Evolutionary conservation across 495 filamentous ascomycete species (phyloP).

Genomic region (Xylaria palmicola): DNA sequence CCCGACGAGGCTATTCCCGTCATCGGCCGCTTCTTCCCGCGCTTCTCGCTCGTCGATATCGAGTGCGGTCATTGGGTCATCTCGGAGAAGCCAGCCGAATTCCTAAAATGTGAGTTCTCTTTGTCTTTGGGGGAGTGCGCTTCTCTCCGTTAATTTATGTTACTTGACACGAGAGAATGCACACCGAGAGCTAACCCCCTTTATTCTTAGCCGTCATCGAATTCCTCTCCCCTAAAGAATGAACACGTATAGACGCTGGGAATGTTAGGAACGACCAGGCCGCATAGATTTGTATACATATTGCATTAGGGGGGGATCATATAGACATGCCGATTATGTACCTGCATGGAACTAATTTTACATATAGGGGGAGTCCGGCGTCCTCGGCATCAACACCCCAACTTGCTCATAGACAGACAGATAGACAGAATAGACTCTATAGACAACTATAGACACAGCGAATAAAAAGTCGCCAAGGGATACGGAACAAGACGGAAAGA

Average conservation of each 20-base stretch:
- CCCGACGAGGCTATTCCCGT: slow-evolving; percentile 83
- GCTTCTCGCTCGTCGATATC: slow-evolving; percentile 75
- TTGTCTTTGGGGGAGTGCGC: background rate
- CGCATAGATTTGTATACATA: slow-evolving; percentile 8
- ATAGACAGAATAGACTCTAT: background rate
- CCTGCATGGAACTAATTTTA: slow-evolving; percentile 18
- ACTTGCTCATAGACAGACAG: slow-evolving; percentile 10
- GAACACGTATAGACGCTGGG: slow-evolving; percentile 23
- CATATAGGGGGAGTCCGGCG: slow-evolving; percentile 15
- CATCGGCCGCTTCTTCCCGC: slow-evolving; percentile 87
- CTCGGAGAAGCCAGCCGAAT: slow-evolving; percentile 85
- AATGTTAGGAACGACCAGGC: background rate
- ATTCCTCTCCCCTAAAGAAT: slow-evolving; percentile 62
- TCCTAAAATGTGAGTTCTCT: slow-evolving; percentile 66
- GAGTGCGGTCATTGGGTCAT: slow-evolving; percentile 94
- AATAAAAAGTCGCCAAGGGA: background rate
- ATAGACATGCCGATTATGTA: slow-evolving; percentile 19
- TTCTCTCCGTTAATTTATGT: background rate
- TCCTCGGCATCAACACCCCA: slow-evolving; percentile 10
- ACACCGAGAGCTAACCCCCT: background rate
- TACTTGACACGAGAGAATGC: background rate
- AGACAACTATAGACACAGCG: background rate
- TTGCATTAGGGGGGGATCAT: slow-evolving; percentile 28
- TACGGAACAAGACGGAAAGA: background rate
- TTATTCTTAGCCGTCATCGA: slow-evolving; percentile 53